Conservation (phyloP, 2,329 filamentous ascomycete species). For the Cercospora sp. region DNA sequence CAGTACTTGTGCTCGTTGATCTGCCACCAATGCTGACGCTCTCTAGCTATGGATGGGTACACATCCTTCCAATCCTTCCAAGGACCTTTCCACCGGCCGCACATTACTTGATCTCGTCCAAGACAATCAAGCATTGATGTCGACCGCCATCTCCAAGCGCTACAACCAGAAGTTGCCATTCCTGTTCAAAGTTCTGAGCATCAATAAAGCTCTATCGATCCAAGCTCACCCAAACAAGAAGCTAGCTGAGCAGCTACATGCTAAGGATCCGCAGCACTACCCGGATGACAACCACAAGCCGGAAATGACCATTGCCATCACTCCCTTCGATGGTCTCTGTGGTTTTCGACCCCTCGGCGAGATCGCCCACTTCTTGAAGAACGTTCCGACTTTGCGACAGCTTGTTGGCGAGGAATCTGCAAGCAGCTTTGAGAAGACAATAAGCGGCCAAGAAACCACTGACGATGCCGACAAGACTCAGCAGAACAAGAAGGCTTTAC, state of each 20-base stretch:
- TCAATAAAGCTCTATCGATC: slow-evolving; percentile 93
- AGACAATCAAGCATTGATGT: slow-evolving; percentile 82
- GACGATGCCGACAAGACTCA: slow-evolving; percentile 48
- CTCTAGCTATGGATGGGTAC: slow-evolving; percentile 96
- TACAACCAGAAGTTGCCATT: slow-evolving; percentile 87
- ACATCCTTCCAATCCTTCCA: slow-evolving; percentile 92
- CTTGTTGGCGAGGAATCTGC: slow-evolving; percentile 52
- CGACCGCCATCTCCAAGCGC: slow-evolving; percentile 67
- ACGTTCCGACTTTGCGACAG: slow-evolving; percentile 55
- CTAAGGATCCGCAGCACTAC: slow-evolving; percentile 87
- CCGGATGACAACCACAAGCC: slow-evolving; percentile 99
- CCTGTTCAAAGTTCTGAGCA: slow-evolving; percentile 95
- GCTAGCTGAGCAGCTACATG: slow-evolving; percentile 84
- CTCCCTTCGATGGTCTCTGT: slow-evolving; percentile 92
- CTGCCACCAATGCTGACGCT: slow-evolving; percentile 29
- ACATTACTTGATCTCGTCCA: slow-evolving; percentile 83
- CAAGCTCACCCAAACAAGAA: slow-evolving; percentile 76
- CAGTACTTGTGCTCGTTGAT: slow-evolving; percentile 29
- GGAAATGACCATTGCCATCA: slow-evolving; percentile 98
- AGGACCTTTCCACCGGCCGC: slow-evolving; percentile 79
- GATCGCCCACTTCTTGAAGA: slow-evolving; percentile 79
- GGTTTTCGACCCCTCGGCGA: slow-evolving; percentile 88
- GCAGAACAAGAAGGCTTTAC: slow-evolving; percentile 75
- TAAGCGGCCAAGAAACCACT: slow-evolving; percentile 56
- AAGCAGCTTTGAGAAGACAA: slow-evolving; percentile 47